Base-by-base conservation (phyloP, 768 basidiomycete genomes). In the Baorangia bicolor region DNA sequence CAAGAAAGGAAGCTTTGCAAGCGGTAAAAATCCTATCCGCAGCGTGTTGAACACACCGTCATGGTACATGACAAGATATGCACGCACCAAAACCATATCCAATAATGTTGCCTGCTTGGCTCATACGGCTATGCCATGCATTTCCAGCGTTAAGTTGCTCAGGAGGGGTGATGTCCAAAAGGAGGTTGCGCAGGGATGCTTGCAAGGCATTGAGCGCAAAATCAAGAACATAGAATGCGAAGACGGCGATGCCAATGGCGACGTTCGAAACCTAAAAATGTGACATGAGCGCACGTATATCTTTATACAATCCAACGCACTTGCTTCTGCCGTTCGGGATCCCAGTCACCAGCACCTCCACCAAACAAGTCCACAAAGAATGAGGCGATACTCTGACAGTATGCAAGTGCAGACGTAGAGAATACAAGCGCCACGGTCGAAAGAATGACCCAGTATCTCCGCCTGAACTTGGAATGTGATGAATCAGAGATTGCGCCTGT, bases 61-160 rank as follows among this genome's bases (percentile, higher is more conserved):
- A 16, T 7, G 16, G 31, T 31, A 34, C n/a, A 47, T 14, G 41
- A 31, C 23, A 45, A 46, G 6, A 49, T 13, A 28, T 40, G 10
- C 25, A 56, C 81, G 55, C 66, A 90, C 92, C 94, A 67, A 96
- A 89, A 2, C 91, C 91, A 74, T 87, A 98, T 10, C 97, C 97
- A 59, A 98, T 70, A 46, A 98, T 96, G 68, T 97, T 98, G 21
- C 94, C 97, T n/a, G 94, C 86, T 68, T 98, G 94, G 41, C 86
- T 88, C 90, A 98, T 97, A 58, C 93, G 80, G 43, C 95, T 90
- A 58, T 98, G 94, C 94, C 96, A 99, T 33, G 97, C 97, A 74
- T 98, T 99, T 5, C 89, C 94, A n/a, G 86, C 81, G 53, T 88
- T 94, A 13, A 98, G 82, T 70, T 98, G 96, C 58, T 87, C 83